Evolutionary conservation across 2,329 filamentous ascomycete species (phyloP).

Genomic region (Coniochaeta hoffmannii): DNA sequence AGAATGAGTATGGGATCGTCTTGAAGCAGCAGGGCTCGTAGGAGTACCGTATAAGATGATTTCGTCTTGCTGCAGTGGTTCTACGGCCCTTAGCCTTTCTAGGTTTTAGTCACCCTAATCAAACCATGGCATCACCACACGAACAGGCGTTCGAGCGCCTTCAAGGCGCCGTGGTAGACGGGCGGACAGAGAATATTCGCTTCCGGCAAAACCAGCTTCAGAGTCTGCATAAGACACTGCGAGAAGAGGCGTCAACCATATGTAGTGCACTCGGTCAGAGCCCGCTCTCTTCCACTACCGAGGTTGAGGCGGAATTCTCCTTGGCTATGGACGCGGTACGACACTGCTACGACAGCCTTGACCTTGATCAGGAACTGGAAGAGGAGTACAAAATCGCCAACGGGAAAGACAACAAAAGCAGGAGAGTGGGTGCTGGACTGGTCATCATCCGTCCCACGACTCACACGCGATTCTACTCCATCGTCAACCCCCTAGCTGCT

Average conservation of each 20-base stretch:
- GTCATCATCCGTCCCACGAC: constrained; percentile 23
- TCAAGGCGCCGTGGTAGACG: constrained; percentile 26
- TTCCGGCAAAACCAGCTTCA: constrained; percentile 31
- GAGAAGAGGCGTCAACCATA: constrained; percentile 19
- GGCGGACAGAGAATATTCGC: constrained; percentile 26
- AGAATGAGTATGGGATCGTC: background rate
- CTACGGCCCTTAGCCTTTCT: background rate
- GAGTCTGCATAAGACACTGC: constrained; percentile 24
- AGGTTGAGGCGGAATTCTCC: constrained; percentile 24
- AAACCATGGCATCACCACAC: background rate
- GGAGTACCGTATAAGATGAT: background rate
- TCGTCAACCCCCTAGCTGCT: constrained; percentile 22
- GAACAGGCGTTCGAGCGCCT: constrained; percentile 19
- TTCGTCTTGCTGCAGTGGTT: background rate
- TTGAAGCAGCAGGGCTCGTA: background rate
- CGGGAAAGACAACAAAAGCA: constrained; percentile 14
- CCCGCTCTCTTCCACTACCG: constrained; percentile 18
- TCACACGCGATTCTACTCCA: constrained; percentile 23
- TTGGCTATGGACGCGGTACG: constrained; percentile 21
- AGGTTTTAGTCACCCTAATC: background rate
- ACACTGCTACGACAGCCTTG: constrained; percentile 19
- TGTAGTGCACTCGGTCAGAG: constrained; percentile 23
- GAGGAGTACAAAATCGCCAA: constrained; percentile 22
- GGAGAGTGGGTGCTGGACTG: constrained; percentile 17
- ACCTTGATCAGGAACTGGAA: constrained; percentile 17